These are phyloP conservation scores for Panicum miliaceum DNA, from an alignment of 176 grass and related monocot species.

Conservation along the genomic window DNA sequence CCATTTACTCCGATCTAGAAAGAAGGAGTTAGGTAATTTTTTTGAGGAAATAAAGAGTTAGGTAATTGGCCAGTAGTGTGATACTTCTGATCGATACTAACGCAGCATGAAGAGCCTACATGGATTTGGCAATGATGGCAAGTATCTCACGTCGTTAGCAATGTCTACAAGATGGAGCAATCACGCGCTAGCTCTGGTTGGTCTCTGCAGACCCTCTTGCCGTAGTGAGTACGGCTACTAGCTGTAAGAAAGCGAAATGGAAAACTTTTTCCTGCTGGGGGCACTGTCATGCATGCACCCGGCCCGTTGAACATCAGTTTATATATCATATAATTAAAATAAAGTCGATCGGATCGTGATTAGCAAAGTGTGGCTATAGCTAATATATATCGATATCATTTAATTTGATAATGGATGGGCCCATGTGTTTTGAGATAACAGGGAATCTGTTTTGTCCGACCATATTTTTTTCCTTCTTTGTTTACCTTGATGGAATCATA, in stretches of 20 bases:
- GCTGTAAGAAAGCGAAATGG: conserved; percentile 34
- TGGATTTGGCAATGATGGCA: conserved; percentile 44
- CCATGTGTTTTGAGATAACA: conserved; percentile 33
- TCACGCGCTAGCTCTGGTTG: neutral
- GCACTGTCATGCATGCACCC: neutral
- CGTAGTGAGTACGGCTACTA: conserved; percentile 30
- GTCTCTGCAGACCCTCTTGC: neutral
- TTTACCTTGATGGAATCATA: conserved; percentile 37
- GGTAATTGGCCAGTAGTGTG: neutral
- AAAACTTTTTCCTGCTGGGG: conserved; percentile 5
- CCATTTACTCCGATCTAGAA: conserved; percentile 20
- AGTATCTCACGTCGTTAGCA: conserved; percentile 46
- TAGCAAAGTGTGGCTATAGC: conserved; percentile 17
- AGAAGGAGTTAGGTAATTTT: conserved; percentile 27
- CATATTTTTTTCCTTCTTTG: neutral
- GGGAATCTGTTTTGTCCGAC: conserved; percentile 6
- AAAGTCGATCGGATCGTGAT: neutral
- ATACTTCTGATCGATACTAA: neutral
- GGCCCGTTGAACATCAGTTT: neutral
- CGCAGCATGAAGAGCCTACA: neutral
- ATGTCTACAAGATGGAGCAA: conserved; percentile 32
- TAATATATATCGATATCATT: too few species aligned
- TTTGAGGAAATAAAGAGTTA: too few species aligned
- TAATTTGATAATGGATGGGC: conserved; percentile 19
- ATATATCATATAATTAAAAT: neutral